Percentiles rank a stretch among this genome's conserved stretches.
Evolutionary conservation across 768 basidiomycete genomes (phyloP).

Genomic region (Hydnum rufescens): DNA sequence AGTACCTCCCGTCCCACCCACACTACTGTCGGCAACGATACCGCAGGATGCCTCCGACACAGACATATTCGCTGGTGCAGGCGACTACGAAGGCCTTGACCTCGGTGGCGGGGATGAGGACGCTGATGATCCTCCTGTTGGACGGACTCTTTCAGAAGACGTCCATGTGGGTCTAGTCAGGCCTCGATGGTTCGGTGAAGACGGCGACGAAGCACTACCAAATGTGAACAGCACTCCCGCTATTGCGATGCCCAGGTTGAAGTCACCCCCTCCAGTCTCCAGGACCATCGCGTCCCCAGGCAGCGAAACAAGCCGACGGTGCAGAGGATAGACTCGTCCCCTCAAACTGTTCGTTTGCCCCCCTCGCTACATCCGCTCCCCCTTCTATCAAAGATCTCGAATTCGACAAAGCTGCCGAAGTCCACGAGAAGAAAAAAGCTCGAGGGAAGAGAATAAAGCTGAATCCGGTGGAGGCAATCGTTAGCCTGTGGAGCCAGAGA

Average conservation of each 20-base stretch:
- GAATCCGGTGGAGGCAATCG: too few relatives aligned
- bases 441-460: constrained; percentile 55
- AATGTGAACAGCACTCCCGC: neutral
- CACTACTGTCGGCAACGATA: constrained; percentile 14
- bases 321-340: constrained; percentile 24
- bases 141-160: neutral
- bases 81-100: constrained; percentile 59
- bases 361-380: constrained; percentile 58
- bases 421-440: constrained; percentile 46
- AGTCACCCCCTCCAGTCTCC: neutral
- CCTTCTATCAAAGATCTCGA: constrained; percentile 72
- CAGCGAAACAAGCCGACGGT: neutral
- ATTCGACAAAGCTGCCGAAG: constrained; percentile 47
- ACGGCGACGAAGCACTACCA: too few relatives aligned
- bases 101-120: constrained; percentile 25
- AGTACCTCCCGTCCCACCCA: constrained; percentile 14
- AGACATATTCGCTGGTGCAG: constrained; percentile 75
- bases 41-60: constrained; percentile 25
- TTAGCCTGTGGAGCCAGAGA: neutral
- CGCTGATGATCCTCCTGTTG: neutral
- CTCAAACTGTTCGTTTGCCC: constrained; percentile 38
- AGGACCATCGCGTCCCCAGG: neutral
- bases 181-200: constrained; percentile 7
- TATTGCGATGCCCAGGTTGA: neutral
- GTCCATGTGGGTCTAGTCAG: constrained; percentile 3